A percentile compares a stretch with the other conserved stretches of the same genome.
phyloP scores from a whole-genome alignment of 2,329 filamentous ascomycete genomes.

The Aspergillus sp. region DNA sequence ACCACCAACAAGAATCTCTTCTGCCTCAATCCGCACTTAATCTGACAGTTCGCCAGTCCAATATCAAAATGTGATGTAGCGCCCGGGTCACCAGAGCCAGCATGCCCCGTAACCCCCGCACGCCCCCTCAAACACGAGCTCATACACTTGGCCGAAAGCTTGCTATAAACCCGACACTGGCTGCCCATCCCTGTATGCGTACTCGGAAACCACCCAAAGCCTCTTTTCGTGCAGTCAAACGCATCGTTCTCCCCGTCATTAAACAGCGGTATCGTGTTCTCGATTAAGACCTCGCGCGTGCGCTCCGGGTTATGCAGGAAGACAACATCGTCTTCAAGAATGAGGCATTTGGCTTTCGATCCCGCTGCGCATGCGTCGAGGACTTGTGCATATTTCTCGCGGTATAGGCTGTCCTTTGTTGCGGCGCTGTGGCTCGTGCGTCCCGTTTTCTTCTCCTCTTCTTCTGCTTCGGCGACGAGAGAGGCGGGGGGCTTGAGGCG shows the following conservation, averaged over 20 bases:
- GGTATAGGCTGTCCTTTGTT: not conserved
- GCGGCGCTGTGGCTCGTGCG: not conserved
- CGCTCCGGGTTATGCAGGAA: not conserved
- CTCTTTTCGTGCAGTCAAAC: conserved; percentile 1
- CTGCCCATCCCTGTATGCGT: not conserved
- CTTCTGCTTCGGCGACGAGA: no score
- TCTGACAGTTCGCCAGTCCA: no score
- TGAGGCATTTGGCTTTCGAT: not conserved
- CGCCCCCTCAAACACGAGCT: not conserved
- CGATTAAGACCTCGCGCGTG: not conserved
- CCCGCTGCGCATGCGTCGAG: not conserved
- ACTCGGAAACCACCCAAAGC: not conserved
- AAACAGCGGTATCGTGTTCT: not conserved
- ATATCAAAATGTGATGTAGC: not conserved
- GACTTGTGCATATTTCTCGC: not conserved
- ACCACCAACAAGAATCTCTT: not conserved
- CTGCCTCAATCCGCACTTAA: not conserved
- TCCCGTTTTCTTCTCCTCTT: not conserved
- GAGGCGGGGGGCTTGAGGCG: not conserved
- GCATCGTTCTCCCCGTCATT: not conserved
- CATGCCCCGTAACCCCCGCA: not conserved
- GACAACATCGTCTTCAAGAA: not conserved
- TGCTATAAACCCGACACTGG: conserved; percentile 1
- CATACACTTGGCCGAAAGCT: not conserved
- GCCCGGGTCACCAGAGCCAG: no score